Percentiles rank a stretch among this genome's conserved stretches.
phyloP scores from a whole-genome alignment of 345 rosid genomes.

The Clausena lansium region DNA sequence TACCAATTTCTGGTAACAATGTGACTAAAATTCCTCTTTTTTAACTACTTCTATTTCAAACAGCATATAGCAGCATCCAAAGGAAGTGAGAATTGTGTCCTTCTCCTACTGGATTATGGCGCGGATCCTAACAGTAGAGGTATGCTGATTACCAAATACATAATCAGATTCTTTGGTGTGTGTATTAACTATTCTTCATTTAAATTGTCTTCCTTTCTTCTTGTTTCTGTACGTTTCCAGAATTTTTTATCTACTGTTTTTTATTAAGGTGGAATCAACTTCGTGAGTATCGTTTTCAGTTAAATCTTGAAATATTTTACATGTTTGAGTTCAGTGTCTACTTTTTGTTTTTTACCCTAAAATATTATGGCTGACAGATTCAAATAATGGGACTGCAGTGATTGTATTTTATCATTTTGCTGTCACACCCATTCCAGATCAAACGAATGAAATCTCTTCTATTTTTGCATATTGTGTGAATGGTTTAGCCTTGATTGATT shows the following conservation, averaged over 20 bases:
- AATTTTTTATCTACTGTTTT: no score
- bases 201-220: background rate
- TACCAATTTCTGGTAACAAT: background rate
- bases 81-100: slow-evolving; percentile 73
- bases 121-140: slow-evolving; percentile 77
- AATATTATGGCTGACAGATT: no score
- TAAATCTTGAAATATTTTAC: no score
- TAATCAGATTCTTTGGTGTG: background rate
- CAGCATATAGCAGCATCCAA: slow-evolving; percentile 88
- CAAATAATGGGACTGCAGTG: no score
- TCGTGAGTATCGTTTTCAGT: no score
- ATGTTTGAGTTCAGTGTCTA: no score
- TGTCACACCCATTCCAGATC: no score
- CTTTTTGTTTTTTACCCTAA: no score
- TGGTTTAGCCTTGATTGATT: background rate
- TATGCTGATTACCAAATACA: slow-evolving; percentile 18
- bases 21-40: background rate
- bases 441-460: no score
- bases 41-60: background rate
- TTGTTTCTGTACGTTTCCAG: no score
- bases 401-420: no score
- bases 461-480: background rate
- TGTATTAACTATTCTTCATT: background rate
- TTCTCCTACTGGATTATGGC: slow-evolving; percentile 60
- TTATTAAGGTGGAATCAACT: no score